Conservation (phyloP, 2,329 filamentous ascomycete species). For the Fusarium sp. region DNA sequence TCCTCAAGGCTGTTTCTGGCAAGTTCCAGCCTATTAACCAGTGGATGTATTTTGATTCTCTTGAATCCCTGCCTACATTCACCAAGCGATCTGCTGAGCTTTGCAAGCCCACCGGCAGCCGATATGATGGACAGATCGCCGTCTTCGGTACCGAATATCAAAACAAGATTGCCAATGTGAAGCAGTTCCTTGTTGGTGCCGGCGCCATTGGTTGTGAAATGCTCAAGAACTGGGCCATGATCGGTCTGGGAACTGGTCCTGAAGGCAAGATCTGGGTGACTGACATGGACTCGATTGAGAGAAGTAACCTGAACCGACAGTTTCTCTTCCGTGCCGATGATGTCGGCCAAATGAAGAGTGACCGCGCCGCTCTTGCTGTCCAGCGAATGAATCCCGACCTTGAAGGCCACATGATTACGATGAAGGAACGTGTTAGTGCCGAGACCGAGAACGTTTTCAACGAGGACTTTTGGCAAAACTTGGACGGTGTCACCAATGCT, state of each 20-base stretch:
- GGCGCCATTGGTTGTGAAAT: constrained; percentile 99
- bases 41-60: constrained; percentile 96
- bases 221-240: constrained; percentile 99
- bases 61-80: constrained; percentile 90
- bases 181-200: constrained; percentile 93
- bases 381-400: constrained; percentile 96
- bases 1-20: constrained; percentile 95
- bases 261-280: constrained; percentile 92
- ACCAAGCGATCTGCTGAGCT: constrained; percentile 83
- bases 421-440: constrained; percentile 89
- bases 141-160: constrained; percentile 96
- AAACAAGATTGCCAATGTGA: constrained; percentile 90
- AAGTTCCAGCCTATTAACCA: constrained; percentile 98
- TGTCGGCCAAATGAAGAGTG: constrained; percentile 96
- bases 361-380: constrained; percentile 90
- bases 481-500: constrained; percentile 96
- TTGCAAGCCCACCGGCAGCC: constrained; percentile 85
- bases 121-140: constrained; percentile 97
- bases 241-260: constrained; percentile 89
- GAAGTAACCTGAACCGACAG: constrained; percentile 97
- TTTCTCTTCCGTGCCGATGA: constrained; percentile 95
- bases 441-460: constrained; percentile 97
- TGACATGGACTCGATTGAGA: constrained; percentile 98
- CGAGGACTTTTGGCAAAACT: constrained; percentile 87
- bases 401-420: constrained; percentile 83